These are phyloP conservation scores for Metschnikowia cerradonensis DNA, from an alignment of 805 yeast species.

Conservation along the genomic window DNA sequence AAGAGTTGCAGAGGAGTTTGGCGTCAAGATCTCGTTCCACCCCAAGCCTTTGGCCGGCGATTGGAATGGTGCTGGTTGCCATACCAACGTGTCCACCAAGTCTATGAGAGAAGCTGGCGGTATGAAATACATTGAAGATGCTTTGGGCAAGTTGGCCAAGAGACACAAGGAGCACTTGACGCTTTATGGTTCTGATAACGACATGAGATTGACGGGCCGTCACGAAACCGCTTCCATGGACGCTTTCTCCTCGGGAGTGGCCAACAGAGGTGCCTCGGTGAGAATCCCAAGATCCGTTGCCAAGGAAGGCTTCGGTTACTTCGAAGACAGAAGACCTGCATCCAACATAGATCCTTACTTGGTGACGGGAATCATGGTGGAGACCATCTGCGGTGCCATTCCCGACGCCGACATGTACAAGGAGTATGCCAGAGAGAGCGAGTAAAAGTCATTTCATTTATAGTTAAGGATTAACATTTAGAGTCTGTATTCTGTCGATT, in stretches of 20 bases:
- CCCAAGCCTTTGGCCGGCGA: slow-evolving; percentile 99
- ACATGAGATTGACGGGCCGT: slow-evolving; percentile 92
- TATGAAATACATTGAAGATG: slow-evolving; percentile 88
- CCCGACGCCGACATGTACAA: slow-evolving; percentile 93
- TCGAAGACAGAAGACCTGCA: slow-evolving; percentile 99
- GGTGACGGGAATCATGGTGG: slow-evolving; percentile 97
- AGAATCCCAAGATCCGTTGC: slow-evolving; percentile 99
- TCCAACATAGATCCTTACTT: slow-evolving; percentile 98
- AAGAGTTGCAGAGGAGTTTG: slow-evolving; percentile 98
- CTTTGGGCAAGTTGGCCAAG: slow-evolving; percentile 87
- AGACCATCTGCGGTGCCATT: slow-evolving; percentile 91
- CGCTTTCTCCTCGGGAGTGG: slow-evolving; percentile 92
- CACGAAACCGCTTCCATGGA: slow-evolving; percentile 97
- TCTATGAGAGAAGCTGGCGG: slow-evolving; percentile 94
- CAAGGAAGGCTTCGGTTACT: slow-evolving; percentile 96
- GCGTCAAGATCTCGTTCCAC: slow-evolving; percentile 97
- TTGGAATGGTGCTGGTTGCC: slow-evolving; percentile 99
- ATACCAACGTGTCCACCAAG: slow-evolving; percentile 94
- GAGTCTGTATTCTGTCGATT: too few species aligned
- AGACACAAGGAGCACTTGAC: slow-evolving; percentile 96
- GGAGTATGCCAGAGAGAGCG: slow-evolving; percentile 75
- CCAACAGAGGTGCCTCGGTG: slow-evolving; percentile 98
- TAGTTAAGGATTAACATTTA: background rate
- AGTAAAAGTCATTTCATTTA: slow-evolving; percentile 9
- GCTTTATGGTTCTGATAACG: slow-evolving; percentile 94